These are phyloP conservation scores for Chytriomyces sp. DNA, from an alignment of 192 early-diverging fungal genomes.

Conservation along the genomic window DNA sequence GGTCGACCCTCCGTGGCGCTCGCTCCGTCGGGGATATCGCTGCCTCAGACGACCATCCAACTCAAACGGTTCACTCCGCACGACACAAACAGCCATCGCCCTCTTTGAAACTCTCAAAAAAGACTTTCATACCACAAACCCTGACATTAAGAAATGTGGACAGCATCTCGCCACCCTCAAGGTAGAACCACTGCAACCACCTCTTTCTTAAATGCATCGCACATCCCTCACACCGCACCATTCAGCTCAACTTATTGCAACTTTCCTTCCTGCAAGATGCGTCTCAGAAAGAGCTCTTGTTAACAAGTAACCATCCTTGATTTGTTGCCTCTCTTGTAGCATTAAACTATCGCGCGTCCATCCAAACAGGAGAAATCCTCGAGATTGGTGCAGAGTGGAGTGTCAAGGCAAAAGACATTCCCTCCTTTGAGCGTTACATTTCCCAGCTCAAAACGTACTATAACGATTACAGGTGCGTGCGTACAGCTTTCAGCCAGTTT, in stretches of 20 bases:
- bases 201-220: neutral
- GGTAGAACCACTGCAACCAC: conserved; percentile 43
- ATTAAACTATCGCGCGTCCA: neutral
- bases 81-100: conserved; percentile 33
- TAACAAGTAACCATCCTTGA: conserved; percentile 52
- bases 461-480: conserved; percentile 70
- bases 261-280: conserved; percentile 45
- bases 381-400: conserved; percentile 90
- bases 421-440: conserved; percentile 94
- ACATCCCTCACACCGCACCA: neutral
- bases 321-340: neutral
- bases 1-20: no score
- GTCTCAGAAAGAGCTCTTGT: conserved; percentile 49
- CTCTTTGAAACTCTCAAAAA: conserved; percentile 63
- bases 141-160: conserved; percentile 71
- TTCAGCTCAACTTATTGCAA: conserved; percentile 48
- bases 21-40: no score
- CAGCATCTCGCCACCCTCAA: conserved; percentile 69
- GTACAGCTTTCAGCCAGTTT: neutral
- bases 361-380: conserved; percentile 71
- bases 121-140: conserved; percentile 65
- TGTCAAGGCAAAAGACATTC: conserved; percentile 83
- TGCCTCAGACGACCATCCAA: no score
- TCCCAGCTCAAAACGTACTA: conserved; percentile 90
- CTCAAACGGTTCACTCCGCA: no score